Evolutionary conservation across 805 yeast genomes (phyloP).

Genomic region (Saccharomycopsis selenospora): DNA sequence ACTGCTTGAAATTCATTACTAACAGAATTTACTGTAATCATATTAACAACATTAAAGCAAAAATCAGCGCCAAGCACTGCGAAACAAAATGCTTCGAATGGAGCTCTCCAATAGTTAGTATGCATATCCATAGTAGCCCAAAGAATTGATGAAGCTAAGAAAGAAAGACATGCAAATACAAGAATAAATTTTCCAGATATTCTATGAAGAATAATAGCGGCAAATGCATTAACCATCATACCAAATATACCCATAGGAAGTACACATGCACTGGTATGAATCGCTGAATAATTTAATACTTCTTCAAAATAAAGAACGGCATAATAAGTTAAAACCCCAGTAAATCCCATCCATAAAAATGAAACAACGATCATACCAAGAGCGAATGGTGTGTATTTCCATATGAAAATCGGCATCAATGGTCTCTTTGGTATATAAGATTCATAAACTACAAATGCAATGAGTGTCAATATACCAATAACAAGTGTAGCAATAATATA

Average conservation of each 20-base stretch:
- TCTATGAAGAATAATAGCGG: constrained; percentile 39
- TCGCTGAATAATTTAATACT: constrained; percentile 32
- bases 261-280: constrained; percentile 38
- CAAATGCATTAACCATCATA: constrained; percentile 36
- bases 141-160: constrained; percentile 31
- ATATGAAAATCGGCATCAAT: constrained; percentile 41
- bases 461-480: constrained; percentile 32
- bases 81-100: constrained; percentile 37
- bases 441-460: constrained; percentile 33
- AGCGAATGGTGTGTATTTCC: constrained; percentile 34
- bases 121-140: constrained; percentile 36
- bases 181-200: constrained; percentile 36
- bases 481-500: constrained; percentile 39
- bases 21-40: constrained; percentile 37
- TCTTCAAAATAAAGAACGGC: constrained; percentile 38
- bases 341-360: constrained; percentile 38
- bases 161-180: constrained; percentile 31
- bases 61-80: constrained; percentile 43
- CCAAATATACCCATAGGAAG: constrained; percentile 40
- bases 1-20: constrained; percentile 34
- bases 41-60: constrained; percentile 38
- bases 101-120: constrained; percentile 37
- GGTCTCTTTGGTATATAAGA: constrained; percentile 34
- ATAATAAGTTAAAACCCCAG: constrained; percentile 35
- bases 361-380: constrained; percentile 33